Percentiles rank a stretch among this genome's conserved stretches.
Evolutionary conservation across 495 filamentous ascomycete genomes (phyloP).

Genomic region (Tuber melanosporum): DNA sequence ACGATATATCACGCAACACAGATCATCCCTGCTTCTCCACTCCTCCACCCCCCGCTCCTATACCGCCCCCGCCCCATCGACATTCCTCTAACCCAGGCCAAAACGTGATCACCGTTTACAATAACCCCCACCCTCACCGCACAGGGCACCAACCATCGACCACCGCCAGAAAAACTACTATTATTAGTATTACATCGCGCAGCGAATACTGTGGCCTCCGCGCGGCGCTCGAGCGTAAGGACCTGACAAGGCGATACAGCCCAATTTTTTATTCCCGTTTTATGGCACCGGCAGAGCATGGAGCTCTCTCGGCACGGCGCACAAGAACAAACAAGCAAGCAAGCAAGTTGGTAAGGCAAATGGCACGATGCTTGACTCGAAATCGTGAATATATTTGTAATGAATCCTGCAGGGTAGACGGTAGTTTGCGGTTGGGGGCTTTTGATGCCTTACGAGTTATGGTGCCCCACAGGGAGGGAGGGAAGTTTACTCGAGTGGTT

Average conservation of each 20-base stretch:
- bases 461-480: background rate
- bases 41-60: background rate
- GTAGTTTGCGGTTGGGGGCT: background rate
- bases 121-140: background rate
- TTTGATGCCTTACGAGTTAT: background rate
- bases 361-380: background rate
- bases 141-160: background rate
- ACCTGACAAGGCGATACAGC: background rate
- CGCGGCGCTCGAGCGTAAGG: background rate
- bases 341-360: background rate
- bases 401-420: background rate
- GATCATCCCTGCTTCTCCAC: background rate
- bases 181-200: background rate
- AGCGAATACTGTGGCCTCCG: background rate
- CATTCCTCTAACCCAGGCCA: background rate
- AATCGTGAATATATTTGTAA: background rate
- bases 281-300: background rate
- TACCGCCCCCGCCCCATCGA: background rate
- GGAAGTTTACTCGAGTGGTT: background rate
- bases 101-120: background rate
- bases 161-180: background rate
- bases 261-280: background rate
- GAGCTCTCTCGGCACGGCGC: background rate
- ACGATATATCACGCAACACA: background rate
- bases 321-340: background rate